Evolutionary conservation across 2,329 filamentous ascomycete species (phyloP).

Genomic region (Emergomyces pasteurianus): DNA sequence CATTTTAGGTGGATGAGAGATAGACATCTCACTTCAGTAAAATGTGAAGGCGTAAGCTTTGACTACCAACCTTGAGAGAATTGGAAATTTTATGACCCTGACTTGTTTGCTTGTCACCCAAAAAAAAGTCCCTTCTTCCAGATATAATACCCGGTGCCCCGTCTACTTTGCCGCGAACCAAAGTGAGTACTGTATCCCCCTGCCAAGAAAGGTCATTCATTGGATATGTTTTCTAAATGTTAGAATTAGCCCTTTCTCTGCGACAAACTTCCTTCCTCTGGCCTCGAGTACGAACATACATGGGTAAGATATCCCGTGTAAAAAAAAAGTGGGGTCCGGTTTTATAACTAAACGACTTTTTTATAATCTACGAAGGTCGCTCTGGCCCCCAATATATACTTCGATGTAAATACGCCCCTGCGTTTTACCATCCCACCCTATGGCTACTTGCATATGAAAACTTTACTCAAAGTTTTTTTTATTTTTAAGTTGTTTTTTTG

Average conservation of each 20-base stretch:
- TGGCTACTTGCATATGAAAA: background rate
- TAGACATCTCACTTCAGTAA: background rate
- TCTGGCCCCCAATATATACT: background rate
- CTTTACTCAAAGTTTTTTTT: too few species aligned
- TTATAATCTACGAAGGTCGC: background rate
- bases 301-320: background rate
- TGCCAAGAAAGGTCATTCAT: background rate
- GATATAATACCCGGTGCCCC: background rate
- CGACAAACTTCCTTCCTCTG: background rate
- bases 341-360: background rate
- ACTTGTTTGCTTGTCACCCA: background rate
- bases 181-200: background rate
- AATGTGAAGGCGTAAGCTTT: background rate
- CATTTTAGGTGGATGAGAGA: conserved; percentile 6
- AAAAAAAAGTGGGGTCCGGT: background rate
- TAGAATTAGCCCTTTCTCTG: background rate
- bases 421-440: background rate
- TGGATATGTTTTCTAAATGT: background rate
- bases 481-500: too few species aligned
- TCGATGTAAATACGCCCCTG: background rate
- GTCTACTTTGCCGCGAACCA: background rate
- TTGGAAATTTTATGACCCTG: background rate
- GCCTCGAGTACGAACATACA: background rate
- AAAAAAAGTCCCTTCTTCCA: background rate
- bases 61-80: background rate